Conservation (phyloP, 305 asterid genomes). For the Vinca major region DNA sequence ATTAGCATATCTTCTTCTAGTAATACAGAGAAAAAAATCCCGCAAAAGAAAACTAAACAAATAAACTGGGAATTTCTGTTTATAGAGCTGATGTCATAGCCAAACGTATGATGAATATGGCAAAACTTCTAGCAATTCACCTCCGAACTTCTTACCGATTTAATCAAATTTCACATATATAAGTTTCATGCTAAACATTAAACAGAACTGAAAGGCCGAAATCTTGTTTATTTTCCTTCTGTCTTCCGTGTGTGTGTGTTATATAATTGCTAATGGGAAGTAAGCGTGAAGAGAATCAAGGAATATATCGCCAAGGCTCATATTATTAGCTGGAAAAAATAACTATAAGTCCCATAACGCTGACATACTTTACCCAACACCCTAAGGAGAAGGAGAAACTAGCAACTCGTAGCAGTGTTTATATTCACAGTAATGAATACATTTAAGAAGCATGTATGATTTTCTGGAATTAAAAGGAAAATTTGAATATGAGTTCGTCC, state of each 20-base stretch:
- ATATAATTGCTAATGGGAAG: not conserved
- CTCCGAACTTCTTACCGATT: not conserved
- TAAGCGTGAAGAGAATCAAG: not conserved
- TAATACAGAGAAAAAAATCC: not conserved
- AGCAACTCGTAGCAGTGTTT: not conserved
- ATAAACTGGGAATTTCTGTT: not conserved
- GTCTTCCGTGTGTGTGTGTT: not conserved
- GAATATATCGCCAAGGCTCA: not conserved
- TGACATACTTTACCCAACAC: not conserved
- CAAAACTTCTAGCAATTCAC: not conserved
- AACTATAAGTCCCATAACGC: not conserved
- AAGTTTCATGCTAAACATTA: not conserved
- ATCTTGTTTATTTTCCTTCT: not conserved
- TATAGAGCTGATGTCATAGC: not conserved
- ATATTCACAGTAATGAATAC: not conserved
- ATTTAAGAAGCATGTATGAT: not conserved
- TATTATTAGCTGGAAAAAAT: no score
- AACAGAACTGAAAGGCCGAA: not conserved
- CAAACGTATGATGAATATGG: not conserved
- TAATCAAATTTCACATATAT: no score
- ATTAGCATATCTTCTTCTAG: not conserved
- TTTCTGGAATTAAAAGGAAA: not conserved
- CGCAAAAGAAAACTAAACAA: not conserved
- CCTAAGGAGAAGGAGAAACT: no score
- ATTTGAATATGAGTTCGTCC: not conserved